phyloP scores from a whole-genome alignment of 768 basidiomycete species.

The Leccinum ochraceum region DNA sequence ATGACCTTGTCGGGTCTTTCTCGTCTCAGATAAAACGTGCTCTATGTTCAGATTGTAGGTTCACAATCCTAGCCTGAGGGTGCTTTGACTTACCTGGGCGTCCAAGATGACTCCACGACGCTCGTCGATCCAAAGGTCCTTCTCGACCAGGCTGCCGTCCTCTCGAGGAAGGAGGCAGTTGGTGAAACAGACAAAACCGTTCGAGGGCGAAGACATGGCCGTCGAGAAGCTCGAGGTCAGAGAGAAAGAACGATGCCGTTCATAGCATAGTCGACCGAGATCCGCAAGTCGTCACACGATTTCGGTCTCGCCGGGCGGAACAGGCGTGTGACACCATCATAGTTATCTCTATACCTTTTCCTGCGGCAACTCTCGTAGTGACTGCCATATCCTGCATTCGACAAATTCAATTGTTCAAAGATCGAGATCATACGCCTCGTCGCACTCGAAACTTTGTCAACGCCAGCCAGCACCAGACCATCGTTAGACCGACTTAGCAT shows the following conservation, averaged over 20 bases:
- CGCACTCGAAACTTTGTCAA: background rate
- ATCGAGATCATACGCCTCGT: background rate
- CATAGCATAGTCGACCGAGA: conserved; percentile 2
- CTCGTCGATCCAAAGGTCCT: conserved; percentile 84
- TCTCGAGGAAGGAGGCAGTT: conserved; percentile 81
- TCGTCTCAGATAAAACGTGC: conserved; percentile 63
- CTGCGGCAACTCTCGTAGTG: background rate
- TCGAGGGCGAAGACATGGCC: conserved; percentile 34
- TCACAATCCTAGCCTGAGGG: background rate
- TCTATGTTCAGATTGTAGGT: conserved; percentile 37
- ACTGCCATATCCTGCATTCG: background rate
- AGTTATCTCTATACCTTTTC: background rate
- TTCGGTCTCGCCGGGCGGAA: background rate
- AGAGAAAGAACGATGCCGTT: conserved; percentile 3
- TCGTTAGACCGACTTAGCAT: background rate
- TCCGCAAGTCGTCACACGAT: conserved; percentile 17
- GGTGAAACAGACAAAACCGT: conserved; percentile 82
- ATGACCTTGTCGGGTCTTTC: conserved; percentile 64
- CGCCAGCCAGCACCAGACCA: background rate
- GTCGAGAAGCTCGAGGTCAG: conserved; percentile 11
- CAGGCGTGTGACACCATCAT: background rate
- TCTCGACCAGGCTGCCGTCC: conserved; percentile 71
- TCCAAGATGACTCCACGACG: conserved; percentile 71
- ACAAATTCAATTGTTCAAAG: background rate
- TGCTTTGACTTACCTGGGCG: conserved; percentile 53